Evolutionary conservation across 768 basidiomycete species (phyloP).

Genomic region (Heimioporus sp.): DNA sequence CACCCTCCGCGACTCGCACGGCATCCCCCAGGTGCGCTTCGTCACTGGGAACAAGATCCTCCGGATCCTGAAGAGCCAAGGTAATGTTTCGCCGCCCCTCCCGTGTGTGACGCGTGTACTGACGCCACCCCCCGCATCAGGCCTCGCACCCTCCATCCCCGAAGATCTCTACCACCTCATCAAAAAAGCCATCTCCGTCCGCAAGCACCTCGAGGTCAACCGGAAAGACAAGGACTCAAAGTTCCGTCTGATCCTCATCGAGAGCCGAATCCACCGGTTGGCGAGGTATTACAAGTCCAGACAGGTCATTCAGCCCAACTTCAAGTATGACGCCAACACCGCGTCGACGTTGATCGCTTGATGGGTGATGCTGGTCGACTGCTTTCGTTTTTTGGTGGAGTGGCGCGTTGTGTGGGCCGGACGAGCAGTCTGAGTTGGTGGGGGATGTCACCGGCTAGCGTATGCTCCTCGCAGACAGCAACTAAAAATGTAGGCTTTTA

Average conservation of each 20-base stretch:
- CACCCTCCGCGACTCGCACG: conserved; percentile 95
- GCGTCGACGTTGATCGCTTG: conserved; percentile 89
- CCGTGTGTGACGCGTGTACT: too few species aligned
- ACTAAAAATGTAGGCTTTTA: conserved; percentile 21
- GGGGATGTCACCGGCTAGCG: not conserved
- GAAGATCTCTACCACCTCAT: conserved; percentile 99
- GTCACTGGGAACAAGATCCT: conserved; percentile 99
- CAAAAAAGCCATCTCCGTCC: conserved; percentile 99
- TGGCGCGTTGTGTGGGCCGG: not conserved
- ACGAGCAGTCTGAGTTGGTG: not conserved
- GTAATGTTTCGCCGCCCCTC: conserved; percentile 56
- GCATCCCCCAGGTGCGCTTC: conserved; percentile 96
- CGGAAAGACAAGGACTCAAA: conserved; percentile 99
- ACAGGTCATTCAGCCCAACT: conserved; percentile 96
- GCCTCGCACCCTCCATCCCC: conserved; percentile 95
- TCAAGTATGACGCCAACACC: conserved; percentile 97
- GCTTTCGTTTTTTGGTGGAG: not conserved
- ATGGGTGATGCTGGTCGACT: conserved; percentile 14
- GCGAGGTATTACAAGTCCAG: conserved; percentile 98
- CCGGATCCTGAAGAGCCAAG: conserved; percentile 92
- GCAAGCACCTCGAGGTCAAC: conserved; percentile 98
- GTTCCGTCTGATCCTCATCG: conserved; percentile 96
- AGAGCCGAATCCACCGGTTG: conserved; percentile 97
- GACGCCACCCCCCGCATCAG: conserved; percentile 36
- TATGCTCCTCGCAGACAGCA: conserved; percentile 5